These are phyloP conservation scores for Didymosphaeria variabile DNA, from an alignment of 2,329 filamentous ascomycete species.

Conservation along the genomic window DNA sequence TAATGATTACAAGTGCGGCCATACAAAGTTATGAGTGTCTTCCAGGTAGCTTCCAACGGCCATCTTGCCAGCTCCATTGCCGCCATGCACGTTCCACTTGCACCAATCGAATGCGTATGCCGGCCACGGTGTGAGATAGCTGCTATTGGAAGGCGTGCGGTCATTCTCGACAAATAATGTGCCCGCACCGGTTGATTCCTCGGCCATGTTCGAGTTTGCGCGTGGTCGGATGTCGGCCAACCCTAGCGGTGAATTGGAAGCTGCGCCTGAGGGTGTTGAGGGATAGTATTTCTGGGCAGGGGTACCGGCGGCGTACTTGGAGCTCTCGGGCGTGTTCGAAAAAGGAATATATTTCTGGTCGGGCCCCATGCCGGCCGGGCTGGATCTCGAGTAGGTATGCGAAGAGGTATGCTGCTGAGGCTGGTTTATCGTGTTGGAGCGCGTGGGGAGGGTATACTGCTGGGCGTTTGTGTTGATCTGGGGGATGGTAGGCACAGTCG, in stretches of 20 bases:
- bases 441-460: conserved; percentile 71
- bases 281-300: conserved; percentile 68
- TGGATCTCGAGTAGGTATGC: conserved; percentile 80
- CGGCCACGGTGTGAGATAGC: conserved; percentile 92
- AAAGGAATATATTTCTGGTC: conserved; percentile 71
- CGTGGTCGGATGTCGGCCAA: conserved; percentile 90
- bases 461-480: conserved; percentile 61
- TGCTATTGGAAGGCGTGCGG: conserved; percentile 78
- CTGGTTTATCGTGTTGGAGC: conserved; percentile 70
- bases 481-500: conserved; percentile 65
- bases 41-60: conserved; percentile 96
- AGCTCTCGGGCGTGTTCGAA: conserved; percentile 70
- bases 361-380: conserved; percentile 71
- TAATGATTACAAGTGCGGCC: conserved; percentile 36
- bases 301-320: conserved; percentile 52
- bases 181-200: conserved; percentile 69
- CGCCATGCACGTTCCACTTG: conserved; percentile 85
- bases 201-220: conserved; percentile 81
- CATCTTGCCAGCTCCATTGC: conserved; percentile 83
- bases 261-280: conserved; percentile 62
- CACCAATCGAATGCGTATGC: conserved; percentile 99
- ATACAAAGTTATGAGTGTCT: conserved; percentile 96
- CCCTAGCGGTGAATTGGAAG: conserved; percentile 87
- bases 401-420: conserved; percentile 54
- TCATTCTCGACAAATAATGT: conserved; percentile 71